Conservation (phyloP, 2,329 filamentous ascomycete genomes). For the Pseudopyricularia javanii region DNA sequence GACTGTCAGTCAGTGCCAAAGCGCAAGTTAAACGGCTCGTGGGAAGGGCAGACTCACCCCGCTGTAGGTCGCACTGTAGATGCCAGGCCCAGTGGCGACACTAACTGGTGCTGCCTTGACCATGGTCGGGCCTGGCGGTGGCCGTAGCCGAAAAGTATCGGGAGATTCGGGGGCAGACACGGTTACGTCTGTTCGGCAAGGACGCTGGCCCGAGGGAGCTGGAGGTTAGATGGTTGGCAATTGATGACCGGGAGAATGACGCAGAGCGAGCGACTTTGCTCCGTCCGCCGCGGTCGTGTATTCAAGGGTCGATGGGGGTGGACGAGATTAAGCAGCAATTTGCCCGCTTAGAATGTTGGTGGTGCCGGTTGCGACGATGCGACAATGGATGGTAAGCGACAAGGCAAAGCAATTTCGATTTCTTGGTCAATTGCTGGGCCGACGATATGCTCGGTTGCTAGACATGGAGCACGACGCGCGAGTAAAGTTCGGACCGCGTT, state of each 20-base stretch:
- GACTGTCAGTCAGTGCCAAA: background rate
- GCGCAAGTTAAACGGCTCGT: background rate
- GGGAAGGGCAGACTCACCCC: conserved; percentile 35
- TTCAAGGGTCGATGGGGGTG: too few relatives aligned
- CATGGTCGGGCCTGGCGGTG: conserved; percentile 1
- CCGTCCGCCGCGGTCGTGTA: background rate
- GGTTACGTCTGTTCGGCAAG: background rate
- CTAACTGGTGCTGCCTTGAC: conserved; percentile 1
- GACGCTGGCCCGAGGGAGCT: background rate
- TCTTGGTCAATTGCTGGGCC: background rate
- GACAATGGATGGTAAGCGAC: background rate
- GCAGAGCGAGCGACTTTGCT: background rate
- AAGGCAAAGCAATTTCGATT: background rate
- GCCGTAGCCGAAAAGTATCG: conserved; percentile 3
- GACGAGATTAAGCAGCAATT: too few relatives aligned
- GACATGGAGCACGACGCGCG: background rate
- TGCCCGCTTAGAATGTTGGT: too few relatives aligned
- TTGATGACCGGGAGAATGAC: background rate
- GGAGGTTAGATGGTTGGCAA: background rate
- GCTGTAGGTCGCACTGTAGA: conserved; percentile 59
- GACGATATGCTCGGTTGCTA: background rate
- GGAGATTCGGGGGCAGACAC: background rate
- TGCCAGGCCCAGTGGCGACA: conserved; percentile 25
- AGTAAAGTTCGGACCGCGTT: too few relatives aligned
- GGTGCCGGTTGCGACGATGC: background rate